Evolutionary conservation across 768 basidiomycete genomes (phyloP), one percentile per base, ranked within the genome.

Genomic region (Naganishia antarctica): DNA sequence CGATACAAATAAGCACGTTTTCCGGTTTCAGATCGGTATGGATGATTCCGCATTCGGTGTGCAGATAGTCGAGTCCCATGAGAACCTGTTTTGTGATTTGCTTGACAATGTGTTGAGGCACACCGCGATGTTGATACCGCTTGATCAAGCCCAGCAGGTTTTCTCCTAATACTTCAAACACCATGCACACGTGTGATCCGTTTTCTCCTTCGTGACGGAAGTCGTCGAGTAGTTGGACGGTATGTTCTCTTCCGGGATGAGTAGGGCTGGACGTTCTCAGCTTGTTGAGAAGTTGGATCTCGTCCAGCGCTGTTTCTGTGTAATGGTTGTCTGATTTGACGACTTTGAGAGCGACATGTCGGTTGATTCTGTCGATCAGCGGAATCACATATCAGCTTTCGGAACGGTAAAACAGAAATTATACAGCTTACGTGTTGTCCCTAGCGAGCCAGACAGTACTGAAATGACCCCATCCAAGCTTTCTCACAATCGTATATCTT

Each of bases 1-100:
- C 94, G 71, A 98, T 97, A 78, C 85, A 87, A 68, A 99, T 91
- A 51, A 99, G 84, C 28, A 99, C 92, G 78, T 98, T 98, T 78
- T 98, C 96, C 0, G 94, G 96, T 77, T 98, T 98, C 67, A 99
- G 82, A 78, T 99, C 92, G 44, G 94, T 98, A 76, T 98, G 94
- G 61, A 97, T 97, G 72, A 99, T 90, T 43, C 91, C 90, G 75
- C 96, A 99, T 76, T 89, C 90, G 49, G 90, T 84, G 73, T 99
- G 96, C 85, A 99, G 91, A 81, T 98, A 99, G 75, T 98, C 94
- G 51, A 99, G 81, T 6, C 96, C 96, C 25, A 97, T 84, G 4
- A 98, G 81, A 25, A 98, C 86, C 77, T 98, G 96, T 77, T 97
- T 97, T 28, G 92, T 91, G 71, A 98, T 97, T 78, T 98, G 96